Base-by-base conservation (phyloP, 352 stramenopile genomes). In the Phytopythium helicoides region DNA sequence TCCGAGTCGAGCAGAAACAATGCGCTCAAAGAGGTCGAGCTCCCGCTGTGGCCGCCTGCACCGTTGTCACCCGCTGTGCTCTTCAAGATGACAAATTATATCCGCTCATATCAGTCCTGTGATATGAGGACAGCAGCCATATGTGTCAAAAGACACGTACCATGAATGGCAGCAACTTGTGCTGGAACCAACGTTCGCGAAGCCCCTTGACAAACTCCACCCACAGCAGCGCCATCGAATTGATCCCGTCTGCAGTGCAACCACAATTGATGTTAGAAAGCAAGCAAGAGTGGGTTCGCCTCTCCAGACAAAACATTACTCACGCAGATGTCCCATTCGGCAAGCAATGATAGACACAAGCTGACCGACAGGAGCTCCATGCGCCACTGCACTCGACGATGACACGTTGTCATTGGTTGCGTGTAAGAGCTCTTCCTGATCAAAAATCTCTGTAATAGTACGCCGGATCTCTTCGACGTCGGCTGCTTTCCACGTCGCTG, bases 181-280 rank as follows among this genome's bases (percentile, higher is more conserved):
- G 73, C 45, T 84, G 65, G 34, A 76, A 86, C 76, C 76, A 92
- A 36, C 74, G 62, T 38, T 94, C 78, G 31, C 83, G 66, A 25
- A 94, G 49, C 2, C 63, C 63, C 50, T 89, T 91, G 23, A 94
- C 80, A 67, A 94, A 92, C 55, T 94, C 81, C 16, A 92, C 79
- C 83, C 83, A 94, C 34, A 94, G 47, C 19, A 89, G 56, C 4
- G 75, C 84, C 78, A 92, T 89, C 3, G 74, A 76, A 42, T 86
- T 85, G 14, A 94, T 66, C 0, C 79, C 66, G 44, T 88, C 83
- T 94, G 35, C 14, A 68, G 21, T 38, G 28, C 28, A 59, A 38
- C 6, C 42, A 58, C 33, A 56, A 22, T 49, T n/a, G 58, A n/a
- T 40, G 58, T 45, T n/a, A 72, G n/a, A 48, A 54, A 14, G 1